Evolutionary conservation across 495 filamentous ascomycete species (phyloP).

Genomic region (Aspergillus biplanus): DNA sequence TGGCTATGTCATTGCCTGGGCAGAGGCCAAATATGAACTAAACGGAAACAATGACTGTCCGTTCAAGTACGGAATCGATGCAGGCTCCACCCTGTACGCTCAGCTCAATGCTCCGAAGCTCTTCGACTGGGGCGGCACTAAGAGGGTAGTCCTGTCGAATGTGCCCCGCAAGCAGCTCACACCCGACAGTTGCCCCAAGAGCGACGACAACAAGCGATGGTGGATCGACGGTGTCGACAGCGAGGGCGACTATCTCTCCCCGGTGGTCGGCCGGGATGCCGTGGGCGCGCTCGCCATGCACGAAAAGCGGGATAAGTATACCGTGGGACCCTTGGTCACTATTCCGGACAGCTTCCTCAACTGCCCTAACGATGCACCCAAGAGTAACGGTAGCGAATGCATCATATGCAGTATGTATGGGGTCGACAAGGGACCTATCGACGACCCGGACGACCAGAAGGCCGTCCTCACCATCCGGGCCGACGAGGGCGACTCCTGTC

Average conservation of each 20-base stretch:
- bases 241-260: background rate
- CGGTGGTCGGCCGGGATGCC: too few species aligned
- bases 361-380: conserved; percentile 1
- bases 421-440: background rate
- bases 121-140: conserved; percentile 21
- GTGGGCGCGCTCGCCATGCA: background rate
- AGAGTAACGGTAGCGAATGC: background rate
- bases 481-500: conserved; percentile 6
- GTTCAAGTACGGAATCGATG: conserved; percentile 32
- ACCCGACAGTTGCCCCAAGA: background rate
- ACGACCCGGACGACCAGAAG: background rate
- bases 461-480: background rate
- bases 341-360: conserved; percentile 11
- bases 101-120: conserved; percentile 21
- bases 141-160: background rate
- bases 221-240: background rate
- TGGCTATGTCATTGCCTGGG: conserved; percentile 23
- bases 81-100: conserved; percentile 28
- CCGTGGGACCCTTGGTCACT: conserved; percentile 10
- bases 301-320: conserved; percentile 8
- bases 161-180: conserved; percentile 14
- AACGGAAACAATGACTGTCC: conserved; percentile 25
- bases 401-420: conserved; percentile 11
- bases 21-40: conserved; percentile 7
- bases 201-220: conserved; percentile 2